Percentiles rank a stretch among this genome's conserved stretches.
Evolutionary conservation across 192 early-diverging fungal genomes (phyloP).

Genomic region (Diversispora eburnea): DNA sequence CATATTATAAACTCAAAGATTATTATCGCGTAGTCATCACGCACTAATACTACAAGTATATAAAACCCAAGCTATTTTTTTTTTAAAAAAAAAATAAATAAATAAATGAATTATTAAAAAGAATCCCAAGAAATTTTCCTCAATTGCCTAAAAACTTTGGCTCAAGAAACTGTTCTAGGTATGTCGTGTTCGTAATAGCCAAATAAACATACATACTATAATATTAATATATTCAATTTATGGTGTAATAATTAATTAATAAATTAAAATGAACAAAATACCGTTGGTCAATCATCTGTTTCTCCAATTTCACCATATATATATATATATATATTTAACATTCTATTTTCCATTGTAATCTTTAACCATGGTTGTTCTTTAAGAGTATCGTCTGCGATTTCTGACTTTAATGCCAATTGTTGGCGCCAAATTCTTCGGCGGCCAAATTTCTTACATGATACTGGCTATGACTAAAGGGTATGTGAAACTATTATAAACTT

Average conservation of each 20-base stretch:
- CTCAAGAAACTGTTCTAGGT: conserved; percentile 51
- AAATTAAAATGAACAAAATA: conserved; percentile 59
- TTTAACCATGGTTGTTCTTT: conserved; percentile 34
- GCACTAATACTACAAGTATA: no score
- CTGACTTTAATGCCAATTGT: conserved; percentile 11
- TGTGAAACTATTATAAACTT: no score
- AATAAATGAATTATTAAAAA: neutral
- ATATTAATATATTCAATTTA: no score
- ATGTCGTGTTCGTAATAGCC: conserved; percentile 44
- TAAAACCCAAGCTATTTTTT: conserved; percentile 36
- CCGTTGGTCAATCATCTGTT: conserved; percentile 48
- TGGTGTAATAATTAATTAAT: neutral
- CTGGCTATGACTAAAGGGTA: neutral
- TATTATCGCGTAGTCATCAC: no score
- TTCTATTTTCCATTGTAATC: conserved; percentile 33
- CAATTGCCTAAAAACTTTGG: conserved; percentile 66
- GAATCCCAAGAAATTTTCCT: neutral
- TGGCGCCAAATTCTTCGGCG: conserved; percentile 11
- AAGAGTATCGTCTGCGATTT: conserved; percentile 21
- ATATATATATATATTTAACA: no score
- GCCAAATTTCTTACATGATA: neutral
- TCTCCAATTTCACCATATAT: neutral
- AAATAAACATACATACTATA: conserved; percentile 48
- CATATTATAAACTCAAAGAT: no score
- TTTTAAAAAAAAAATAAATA: neutral